A percentile compares a stretch with the other conserved stretches of the same genome.
phyloP scores from a whole-genome alignment of 495 filamentous ascomycete genomes.

The Xylaria longipes region DNA sequence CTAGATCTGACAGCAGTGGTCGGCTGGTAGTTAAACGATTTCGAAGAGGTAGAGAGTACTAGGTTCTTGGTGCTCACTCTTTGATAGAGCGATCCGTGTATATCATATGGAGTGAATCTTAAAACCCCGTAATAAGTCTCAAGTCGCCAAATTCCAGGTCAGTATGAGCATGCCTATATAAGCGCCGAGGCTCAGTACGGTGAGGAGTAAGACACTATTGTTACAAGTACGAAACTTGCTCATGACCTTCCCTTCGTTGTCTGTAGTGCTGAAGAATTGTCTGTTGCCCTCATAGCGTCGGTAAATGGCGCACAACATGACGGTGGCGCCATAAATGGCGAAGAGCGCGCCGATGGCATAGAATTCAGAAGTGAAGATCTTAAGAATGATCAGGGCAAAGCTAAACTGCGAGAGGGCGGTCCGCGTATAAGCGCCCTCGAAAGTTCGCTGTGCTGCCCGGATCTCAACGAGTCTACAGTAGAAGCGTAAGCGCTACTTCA shows the following conservation, averaged over 20 bases:
- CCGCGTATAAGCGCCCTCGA: constrained; percentile 95
- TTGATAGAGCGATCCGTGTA: neutral
- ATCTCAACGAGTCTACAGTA: constrained; percentile 77
- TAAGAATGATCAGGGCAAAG: constrained; percentile 91
- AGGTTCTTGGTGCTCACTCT: neutral
- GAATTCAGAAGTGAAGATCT: constrained; percentile 95
- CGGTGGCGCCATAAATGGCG: constrained; percentile 85
- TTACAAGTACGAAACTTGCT: constrained; percentile 92
- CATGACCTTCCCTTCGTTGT: constrained; percentile 60
- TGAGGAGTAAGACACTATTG: constrained; percentile 80
- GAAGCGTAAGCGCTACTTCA: constrained; percentile 5
- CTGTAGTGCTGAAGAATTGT: constrained; percentile 83
- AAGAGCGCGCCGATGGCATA: constrained; percentile 92
- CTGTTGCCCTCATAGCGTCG: constrained; percentile 87
- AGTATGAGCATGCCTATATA: constrained; percentile 82
- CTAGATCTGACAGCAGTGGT: neutral
- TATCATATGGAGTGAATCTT: neutral
- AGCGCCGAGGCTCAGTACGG: constrained; percentile 77
- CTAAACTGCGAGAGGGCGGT: constrained; percentile 94
- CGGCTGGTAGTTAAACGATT: neutral
- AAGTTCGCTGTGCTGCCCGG: constrained; percentile 92
- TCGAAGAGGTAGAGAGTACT: neutral
- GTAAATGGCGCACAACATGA: constrained; percentile 80
- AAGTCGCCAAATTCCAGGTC: constrained; percentile 62
- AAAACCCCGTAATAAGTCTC: constrained; percentile 6